Evolutionary conservation across 352 stramenopile genomes (phyloP), one percentile per base, ranked within the genome.

Genomic region (Globisporangium sylvaticum): DNA sequence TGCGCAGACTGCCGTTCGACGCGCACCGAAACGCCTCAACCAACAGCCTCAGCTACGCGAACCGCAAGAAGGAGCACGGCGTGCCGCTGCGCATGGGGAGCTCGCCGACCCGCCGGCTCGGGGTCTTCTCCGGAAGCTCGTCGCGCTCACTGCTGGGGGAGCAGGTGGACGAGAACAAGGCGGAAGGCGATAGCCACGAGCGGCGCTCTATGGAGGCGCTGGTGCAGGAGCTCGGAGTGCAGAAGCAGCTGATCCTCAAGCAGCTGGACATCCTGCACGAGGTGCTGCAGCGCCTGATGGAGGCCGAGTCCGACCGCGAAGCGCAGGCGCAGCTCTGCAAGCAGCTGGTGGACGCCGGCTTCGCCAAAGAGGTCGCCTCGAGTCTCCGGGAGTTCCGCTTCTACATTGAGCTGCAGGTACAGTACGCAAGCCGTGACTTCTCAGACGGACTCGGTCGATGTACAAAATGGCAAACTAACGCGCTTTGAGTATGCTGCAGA

Each of bases 311-410:
- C 48, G 65, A 79, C 4, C 42, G 22, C 15, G 22, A 64, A 2
- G 64, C 54, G 6, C 73, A 80, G n/a, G 64, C 65, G 44, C 56
- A 34, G 5, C 50, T 79, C 18, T 77, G 80, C 37, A 65, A 74
- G 52, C 73, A 80, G 64, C 74, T 92, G 58, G 66, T 87, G 20
- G 75, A 86, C 18, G 75, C 64, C 3, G 75, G 71, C 0, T 58
- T 89, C 1, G 69, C 90, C 48, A 52, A 62, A 15, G 70, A 78
- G 9, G 50, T 84, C 27, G 73, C 75, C 3, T 72, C 73, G 25
- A 72, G 68, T 24, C 76, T 90, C 71, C 77, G 81, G n/a, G 83
- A 92, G 58, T 92, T 89, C 64, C 80, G 81, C 6, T 92, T 92
- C 64, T 60, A 89, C 62, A 70, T 70, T 5, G 67, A 44, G 8